These are phyloP conservation scores for Flaveria bidentis DNA, from an alignment of 129 eudicot species.

Conservation along the genomic window DNA sequence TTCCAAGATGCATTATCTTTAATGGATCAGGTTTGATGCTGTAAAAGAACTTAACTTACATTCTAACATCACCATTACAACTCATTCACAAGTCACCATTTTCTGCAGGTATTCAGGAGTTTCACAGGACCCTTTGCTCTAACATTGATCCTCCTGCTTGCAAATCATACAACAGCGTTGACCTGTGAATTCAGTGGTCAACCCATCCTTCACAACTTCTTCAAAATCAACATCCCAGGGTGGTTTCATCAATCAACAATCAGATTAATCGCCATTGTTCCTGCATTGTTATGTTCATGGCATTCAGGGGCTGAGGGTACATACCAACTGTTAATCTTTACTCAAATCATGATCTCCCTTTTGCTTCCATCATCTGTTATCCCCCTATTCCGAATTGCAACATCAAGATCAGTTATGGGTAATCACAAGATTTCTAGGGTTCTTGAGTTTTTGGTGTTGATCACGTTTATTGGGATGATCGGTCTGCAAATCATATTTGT, in stretches of 20 bases:
- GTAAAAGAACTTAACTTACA: too few relatives aligned
- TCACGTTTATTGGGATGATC: constrained; percentile 70
- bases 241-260: constrained; percentile 89
- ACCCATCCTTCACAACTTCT: constrained; percentile 57
- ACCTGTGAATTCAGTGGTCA: constrained; percentile 72
- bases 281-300: constrained; percentile 75
- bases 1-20: constrained; percentile 79
- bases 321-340: constrained; percentile 72
- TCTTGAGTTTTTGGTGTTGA: constrained; percentile 53
- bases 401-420: constrained; percentile 83
- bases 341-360: constrained; percentile 77
- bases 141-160: constrained; percentile 54
- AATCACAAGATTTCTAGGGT: constrained; percentile 48
- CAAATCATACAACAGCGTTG: constrained; percentile 69
- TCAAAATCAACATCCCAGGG: constrained; percentile 61
- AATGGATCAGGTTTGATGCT: constrained; percentile 68
- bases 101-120: constrained; percentile 71
- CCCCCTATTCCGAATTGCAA: constrained; percentile 84
- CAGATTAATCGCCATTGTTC: constrained; percentile 64
- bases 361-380: constrained; percentile 88
- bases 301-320: constrained; percentile 83
- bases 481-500: constrained; percentile 60
- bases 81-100: background rate
- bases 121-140: constrained; percentile 54
- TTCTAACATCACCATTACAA: background rate